A percentile compares a stretch with the other conserved stretches of the same genome.
These are phyloP conservation scores for Xylaria venustula DNA, from an alignment of 495 filamentous ascomycete genomes.

Conservation along the genomic window DNA sequence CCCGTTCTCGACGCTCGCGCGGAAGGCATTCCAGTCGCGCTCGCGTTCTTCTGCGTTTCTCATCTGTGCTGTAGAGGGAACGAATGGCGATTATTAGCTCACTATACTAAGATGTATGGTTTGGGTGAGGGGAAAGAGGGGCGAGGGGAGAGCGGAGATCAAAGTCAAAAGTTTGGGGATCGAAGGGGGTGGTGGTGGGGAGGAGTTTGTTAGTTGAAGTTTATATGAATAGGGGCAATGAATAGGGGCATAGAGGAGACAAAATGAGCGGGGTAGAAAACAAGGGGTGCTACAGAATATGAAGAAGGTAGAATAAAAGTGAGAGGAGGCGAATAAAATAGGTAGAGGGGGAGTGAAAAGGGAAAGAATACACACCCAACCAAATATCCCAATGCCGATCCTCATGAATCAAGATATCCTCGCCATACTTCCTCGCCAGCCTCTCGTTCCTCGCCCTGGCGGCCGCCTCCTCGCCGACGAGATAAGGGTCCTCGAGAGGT, in stretches of 20 bases:
- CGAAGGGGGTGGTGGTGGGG: no score
- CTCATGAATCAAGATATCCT: conserved; percentile 44
- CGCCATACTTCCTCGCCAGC: conserved; percentile 44
- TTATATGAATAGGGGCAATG: no score
- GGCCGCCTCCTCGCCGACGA: conserved; percentile 54
- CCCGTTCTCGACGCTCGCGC: conserved; percentile 30
- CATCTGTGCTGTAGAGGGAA: conserved; percentile 37
- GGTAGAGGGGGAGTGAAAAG: not conserved
- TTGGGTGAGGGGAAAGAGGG: no score
- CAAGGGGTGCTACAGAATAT: no score
- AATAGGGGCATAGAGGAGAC: no score
- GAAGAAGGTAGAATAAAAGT: no score
- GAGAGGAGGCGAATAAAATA: no score
- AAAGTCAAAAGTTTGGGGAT: no score
- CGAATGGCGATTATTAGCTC: not conserved
- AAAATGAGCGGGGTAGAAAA: no score
- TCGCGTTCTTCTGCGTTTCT: conserved; percentile 47
- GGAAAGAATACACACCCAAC: conserved; percentile 32
- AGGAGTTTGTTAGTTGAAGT: no score
- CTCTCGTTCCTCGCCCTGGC: conserved; percentile 41
- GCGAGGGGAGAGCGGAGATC: no score
- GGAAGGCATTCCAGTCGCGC: conserved; percentile 45
- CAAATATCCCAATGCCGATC: conserved; percentile 52
- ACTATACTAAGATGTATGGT: no score
- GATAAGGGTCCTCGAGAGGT: conserved; percentile 52